A percentile compares a stretch with the other conserved stretches of the same genome.
Conservation (phyloP, 2,329 filamentous ascomycete genomes). For the Botrytis aclada region DNA sequence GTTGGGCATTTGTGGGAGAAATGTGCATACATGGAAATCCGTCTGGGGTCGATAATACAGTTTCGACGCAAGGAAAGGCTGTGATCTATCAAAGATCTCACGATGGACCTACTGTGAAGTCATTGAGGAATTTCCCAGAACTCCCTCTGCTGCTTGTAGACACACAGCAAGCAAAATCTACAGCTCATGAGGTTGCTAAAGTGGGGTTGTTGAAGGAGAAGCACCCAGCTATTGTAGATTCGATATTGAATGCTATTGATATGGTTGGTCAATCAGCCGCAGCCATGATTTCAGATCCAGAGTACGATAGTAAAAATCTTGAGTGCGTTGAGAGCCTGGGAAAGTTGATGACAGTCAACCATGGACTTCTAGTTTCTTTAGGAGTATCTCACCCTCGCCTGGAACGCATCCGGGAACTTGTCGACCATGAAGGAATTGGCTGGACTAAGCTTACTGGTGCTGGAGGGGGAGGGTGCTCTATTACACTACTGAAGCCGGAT, state of each 20-base stretch:
- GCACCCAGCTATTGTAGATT: slow-evolving; percentile 74
- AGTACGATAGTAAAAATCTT: slow-evolving; percentile 64
- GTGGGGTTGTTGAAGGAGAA: slow-evolving; percentile 68
- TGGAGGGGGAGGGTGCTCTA: slow-evolving; percentile 92
- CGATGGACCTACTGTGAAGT: slow-evolving; percentile 71
- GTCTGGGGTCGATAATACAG: slow-evolving; percentile 95
- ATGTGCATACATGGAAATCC: slow-evolving; percentile 98
- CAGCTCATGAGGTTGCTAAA: slow-evolving; percentile 79
- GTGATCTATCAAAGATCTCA: slow-evolving; percentile 79
- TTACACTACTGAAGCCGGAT: slow-evolving; percentile 77
- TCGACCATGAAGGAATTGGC: slow-evolving; percentile 83
- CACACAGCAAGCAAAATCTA: slow-evolving; percentile 84
- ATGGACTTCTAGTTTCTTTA: slow-evolving; percentile 84
- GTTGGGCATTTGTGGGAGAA: slow-evolving; percentile 95
- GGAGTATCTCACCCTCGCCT: slow-evolving; percentile 93
- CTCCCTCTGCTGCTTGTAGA: slow-evolving; percentile 87
- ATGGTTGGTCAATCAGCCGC: slow-evolving; percentile 58
- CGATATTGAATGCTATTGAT: slow-evolving; percentile 84
- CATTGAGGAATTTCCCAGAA: slow-evolving; percentile 86
- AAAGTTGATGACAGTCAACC: slow-evolving; percentile 88
- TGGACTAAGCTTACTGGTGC: slow-evolving; percentile 98
- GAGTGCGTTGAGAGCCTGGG: slow-evolving; percentile 71
- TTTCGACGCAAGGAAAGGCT: slow-evolving; percentile 88
- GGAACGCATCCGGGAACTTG: slow-evolving; percentile 85
- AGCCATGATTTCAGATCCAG: slow-evolving; percentile 53